phyloP scores from a whole-genome alignment of 495 filamentous ascomycete genomes.

The Penicillium nucicola region DNA sequence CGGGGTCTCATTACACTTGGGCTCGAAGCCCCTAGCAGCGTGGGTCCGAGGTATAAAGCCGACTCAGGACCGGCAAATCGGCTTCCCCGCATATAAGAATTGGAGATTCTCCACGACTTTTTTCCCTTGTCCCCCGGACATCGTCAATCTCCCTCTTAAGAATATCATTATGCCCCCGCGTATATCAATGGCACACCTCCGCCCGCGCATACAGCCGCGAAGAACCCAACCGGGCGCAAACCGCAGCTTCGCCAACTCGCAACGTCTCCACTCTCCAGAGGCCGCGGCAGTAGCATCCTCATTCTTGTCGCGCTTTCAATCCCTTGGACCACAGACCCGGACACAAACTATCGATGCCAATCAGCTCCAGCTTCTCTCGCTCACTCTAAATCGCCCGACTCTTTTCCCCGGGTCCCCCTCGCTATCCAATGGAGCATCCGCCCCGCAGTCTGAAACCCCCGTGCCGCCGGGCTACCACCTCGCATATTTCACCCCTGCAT shows the following conservation, averaged over 20 bases:
- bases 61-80: constrained; percentile 4
- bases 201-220: background rate
- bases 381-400: constrained; percentile 49
- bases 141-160: background rate
- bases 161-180: background rate
- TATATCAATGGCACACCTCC: background rate
- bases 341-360: constrained; percentile 55
- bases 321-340: constrained; percentile 38
- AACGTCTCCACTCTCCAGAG: constrained; percentile 3
- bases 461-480: constrained; percentile 69
- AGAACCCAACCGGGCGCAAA: background rate
- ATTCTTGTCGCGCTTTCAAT: constrained; percentile 43
- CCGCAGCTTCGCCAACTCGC: constrained; percentile 1
- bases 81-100: constrained; percentile 10
- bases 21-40: too few relatives aligned
- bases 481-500: constrained; percentile 65
- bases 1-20: too few relatives aligned
- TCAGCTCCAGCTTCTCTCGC: constrained; percentile 52
- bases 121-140: background rate
- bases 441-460: constrained; percentile 30
- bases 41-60: constrained; percentile 1
- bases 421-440: constrained; percentile 26
- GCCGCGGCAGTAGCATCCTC: constrained; percentile 36
- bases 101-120: constrained; percentile 1
- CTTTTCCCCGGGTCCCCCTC: constrained; percentile 30